A percentile compares a stretch with the other conserved stretches of the same genome.
phyloP scores from a whole-genome alignment of 352 stramenopile species.

The Peronospora belbahrii region DNA sequence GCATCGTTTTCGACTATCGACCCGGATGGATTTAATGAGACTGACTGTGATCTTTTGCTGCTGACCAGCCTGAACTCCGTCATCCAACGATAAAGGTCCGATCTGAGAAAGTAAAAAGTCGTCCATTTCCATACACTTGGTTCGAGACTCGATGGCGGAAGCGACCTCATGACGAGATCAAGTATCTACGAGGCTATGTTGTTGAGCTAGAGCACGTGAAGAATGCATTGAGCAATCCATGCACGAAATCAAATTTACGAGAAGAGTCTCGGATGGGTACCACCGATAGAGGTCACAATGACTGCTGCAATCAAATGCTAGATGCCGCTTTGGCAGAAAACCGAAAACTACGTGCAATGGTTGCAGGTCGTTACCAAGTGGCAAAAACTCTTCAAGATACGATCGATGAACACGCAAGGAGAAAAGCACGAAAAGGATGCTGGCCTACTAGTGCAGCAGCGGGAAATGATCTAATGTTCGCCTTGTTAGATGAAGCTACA shows the following conservation, averaged over 20 bases:
- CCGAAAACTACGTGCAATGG: conserved; percentile 8
- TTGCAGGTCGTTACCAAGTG: conserved; percentile 4
- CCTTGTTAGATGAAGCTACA: not conserved
- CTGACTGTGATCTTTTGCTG: conserved; percentile 4
- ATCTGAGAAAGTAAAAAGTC: conserved; percentile 3
- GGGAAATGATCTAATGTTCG: conserved; percentile 5
- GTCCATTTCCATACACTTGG: conserved; percentile 17
- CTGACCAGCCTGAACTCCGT: conserved; percentile 4
- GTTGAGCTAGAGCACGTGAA: conserved; percentile 15
- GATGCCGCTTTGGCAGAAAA: conserved; percentile 9
- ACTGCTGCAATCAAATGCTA: not conserved
- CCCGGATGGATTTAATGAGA: conserved; percentile 8
- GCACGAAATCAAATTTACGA: not conserved
- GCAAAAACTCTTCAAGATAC: conserved; percentile 5
- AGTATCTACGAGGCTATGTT: conserved; percentile 20
- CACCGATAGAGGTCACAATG: not conserved
- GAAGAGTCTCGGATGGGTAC: too few relatives aligned
- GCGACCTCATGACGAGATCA: conserved; percentile 28
- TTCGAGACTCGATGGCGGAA: conserved; percentile 24
- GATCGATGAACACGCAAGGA: conserved; percentile 7
- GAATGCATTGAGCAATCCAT: not conserved
- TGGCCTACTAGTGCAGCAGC: not conserved
- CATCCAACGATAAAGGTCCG: not conserved
- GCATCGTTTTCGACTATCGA: not conserved
- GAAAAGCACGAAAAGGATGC: conserved; percentile 5